Evolutionary conservation across 495 filamentous ascomycete species (phyloP).

Genomic region (Penicillium nucicola): DNA sequence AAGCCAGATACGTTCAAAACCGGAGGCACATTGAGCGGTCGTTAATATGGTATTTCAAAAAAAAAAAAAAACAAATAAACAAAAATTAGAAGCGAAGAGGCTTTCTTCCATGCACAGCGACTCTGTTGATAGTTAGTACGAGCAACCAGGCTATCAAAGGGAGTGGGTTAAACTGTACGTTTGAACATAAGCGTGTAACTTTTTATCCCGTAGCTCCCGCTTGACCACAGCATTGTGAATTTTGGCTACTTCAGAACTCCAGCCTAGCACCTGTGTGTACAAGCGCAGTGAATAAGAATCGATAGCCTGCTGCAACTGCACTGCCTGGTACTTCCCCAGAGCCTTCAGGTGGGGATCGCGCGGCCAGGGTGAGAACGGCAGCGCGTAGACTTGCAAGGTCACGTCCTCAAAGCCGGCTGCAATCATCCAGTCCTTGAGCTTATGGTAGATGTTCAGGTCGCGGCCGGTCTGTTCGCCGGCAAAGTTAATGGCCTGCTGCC

Average conservation of each 20-base stretch:
- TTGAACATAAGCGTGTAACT: slow-evolving; percentile 27
- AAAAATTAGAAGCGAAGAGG: not conserved
- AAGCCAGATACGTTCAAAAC: no score
- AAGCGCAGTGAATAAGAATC: slow-evolving; percentile 53
- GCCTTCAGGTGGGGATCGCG: slow-evolving; percentile 61
- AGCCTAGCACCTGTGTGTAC: slow-evolving; percentile 53
- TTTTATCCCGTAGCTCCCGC: slow-evolving; percentile 23
- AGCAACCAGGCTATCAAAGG: not conserved
- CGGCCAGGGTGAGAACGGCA: slow-evolving; percentile 65
- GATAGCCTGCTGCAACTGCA: slow-evolving; percentile 56
- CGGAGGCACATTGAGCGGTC: not conserved
- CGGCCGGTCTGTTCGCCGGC: slow-evolving; percentile 32
- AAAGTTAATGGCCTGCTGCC: slow-evolving; percentile 33
- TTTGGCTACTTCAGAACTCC: slow-evolving; percentile 16
- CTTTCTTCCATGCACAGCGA: slow-evolving; percentile 20
- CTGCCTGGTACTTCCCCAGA: slow-evolving; percentile 58
- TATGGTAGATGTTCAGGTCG: slow-evolving; percentile 43
- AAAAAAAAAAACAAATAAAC: not conserved
- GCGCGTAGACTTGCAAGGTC: slow-evolving; percentile 50
- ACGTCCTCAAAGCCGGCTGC: slow-evolving; percentile 60
- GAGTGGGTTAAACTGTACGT: slow-evolving; percentile 8
- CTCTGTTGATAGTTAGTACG: slow-evolving; percentile 15
- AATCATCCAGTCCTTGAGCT: slow-evolving; percentile 23
- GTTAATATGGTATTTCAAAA: not conserved
- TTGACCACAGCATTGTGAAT: slow-evolving; percentile 22